phyloP scores from a whole-genome alignment of 176 grass and related monocot genomes.

The Oryza glaberrima region DNA sequence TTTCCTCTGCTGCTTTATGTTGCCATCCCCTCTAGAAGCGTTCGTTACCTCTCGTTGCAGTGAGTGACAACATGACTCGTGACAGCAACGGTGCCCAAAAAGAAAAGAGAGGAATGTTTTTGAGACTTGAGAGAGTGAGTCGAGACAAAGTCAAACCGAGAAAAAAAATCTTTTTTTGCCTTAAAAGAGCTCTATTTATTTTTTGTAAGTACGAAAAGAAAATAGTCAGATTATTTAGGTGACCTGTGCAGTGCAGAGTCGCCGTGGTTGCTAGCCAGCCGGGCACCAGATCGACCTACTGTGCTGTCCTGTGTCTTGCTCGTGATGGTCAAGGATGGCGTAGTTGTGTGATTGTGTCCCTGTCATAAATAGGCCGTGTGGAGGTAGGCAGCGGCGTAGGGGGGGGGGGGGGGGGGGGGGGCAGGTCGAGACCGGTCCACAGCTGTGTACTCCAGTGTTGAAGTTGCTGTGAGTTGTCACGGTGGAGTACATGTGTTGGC shows the following conservation, averaged over 20 bases:
- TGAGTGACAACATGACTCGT: neutral
- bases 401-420: no score
- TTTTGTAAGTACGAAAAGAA: no score
- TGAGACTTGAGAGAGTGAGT: neutral
- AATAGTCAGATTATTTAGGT: neutral
- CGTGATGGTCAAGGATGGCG: neutral
- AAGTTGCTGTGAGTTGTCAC: no score
- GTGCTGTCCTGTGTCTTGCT: neutral
- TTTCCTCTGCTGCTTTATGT: conserved; percentile 28
- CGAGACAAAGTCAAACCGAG: neutral
- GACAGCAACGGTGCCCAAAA: neutral
- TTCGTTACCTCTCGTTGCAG: no score
- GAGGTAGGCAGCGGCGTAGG: neutral
- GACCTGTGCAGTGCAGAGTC: neutral
- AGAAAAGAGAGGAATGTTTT: neutral
- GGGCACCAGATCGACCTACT: neutral
- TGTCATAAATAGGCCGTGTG: neutral
- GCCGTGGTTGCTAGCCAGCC: neutral
- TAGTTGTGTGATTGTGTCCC: neutral
- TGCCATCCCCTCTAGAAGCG: conserved; percentile 40
- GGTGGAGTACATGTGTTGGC: neutral
- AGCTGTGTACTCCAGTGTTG: neutral
- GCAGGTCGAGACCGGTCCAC: neutral
- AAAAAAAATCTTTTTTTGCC: neutral
- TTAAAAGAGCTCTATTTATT: no score